phyloP scores from a whole-genome alignment of 257 asterid species.

The Lithospermum erythrorhizon region DNA sequence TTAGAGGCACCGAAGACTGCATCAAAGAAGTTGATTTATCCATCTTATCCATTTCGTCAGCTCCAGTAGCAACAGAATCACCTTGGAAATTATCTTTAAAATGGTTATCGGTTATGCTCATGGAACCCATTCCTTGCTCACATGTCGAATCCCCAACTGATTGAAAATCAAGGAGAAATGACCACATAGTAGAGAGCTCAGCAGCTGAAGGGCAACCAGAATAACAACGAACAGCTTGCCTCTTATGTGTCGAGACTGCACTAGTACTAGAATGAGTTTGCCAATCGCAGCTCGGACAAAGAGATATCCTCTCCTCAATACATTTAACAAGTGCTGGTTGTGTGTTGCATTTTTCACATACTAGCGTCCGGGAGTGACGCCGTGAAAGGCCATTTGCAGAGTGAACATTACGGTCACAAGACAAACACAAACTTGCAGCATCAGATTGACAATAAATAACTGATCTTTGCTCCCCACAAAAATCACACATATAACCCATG shows the following conservation, averaged over 20 bases:
- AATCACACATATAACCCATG: constrained; percentile 83
- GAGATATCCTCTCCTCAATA: constrained; percentile 51
- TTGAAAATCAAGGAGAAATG: constrained; percentile 44
- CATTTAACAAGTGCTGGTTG: constrained; percentile 71
- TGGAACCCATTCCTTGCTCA: constrained; percentile 49
- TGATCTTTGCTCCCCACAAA: constrained; percentile 67
- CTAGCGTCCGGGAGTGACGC: constrained; percentile 75
- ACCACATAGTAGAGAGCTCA: constrained; percentile 68
- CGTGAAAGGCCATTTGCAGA: constrained; percentile 80
- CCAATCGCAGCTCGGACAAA: constrained; percentile 86
- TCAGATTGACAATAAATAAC: constrained; percentile 75
- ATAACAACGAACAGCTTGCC: constrained; percentile 56
- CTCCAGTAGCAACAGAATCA: constrained; percentile 16
- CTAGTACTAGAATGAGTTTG: constrained; percentile 37
- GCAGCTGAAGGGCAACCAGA: constrained; percentile 79
- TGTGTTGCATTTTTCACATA: constrained; percentile 69
- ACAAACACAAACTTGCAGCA: constrained; percentile 70
- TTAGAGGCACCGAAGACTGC: constrained; percentile 19
- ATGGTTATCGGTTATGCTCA: constrained; percentile 35
- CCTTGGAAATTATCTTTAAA: constrained; percentile 23
- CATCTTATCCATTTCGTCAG: constrained; percentile 14
- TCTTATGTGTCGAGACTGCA: constrained; percentile 39
- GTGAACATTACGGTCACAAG: constrained; percentile 83
- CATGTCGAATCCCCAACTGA: constrained; percentile 32
- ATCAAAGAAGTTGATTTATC: constrained; percentile 28